A percentile compares a stretch with the other conserved stretches of the same genome.
Evolutionary conservation across 164 flowering plant species (phyloP).

Genomic region (Protea cynaroides): DNA sequence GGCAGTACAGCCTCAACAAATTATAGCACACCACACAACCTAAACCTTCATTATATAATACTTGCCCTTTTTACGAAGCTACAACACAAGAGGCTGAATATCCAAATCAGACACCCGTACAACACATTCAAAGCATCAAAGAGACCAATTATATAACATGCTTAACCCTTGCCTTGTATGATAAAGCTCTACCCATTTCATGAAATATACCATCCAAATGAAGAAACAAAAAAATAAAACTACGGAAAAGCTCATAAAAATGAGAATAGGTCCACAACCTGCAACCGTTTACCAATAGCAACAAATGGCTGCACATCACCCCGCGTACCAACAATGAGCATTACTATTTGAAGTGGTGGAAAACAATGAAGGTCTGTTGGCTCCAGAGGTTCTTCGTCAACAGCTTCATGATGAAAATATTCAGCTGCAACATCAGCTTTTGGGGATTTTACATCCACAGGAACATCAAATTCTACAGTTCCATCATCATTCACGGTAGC

Average conservation of each 20-base stretch:
- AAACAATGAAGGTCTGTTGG: conserved; percentile 50
- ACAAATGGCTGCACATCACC: conserved; percentile 98
- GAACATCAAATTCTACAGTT: conserved; percentile 87
- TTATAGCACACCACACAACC: too few relatives aligned
- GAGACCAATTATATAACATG: too few relatives aligned
- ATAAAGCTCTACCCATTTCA: too few relatives aligned
- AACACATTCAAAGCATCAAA: too few relatives aligned
- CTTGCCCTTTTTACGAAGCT: too few relatives aligned
- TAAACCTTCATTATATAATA: too few relatives aligned
- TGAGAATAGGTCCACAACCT: conserved; percentile 38
- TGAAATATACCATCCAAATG: too few relatives aligned
- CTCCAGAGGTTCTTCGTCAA: conserved; percentile 60
- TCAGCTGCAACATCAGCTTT: conserved; percentile 33
- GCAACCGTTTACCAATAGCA: conserved; percentile 91
- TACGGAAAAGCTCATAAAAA: conserved; percentile 3
- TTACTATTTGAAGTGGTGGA: conserved; percentile 85
- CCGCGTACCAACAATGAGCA: conserved; percentile 96
- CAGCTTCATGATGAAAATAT: conserved; percentile 33
- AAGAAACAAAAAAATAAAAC: not conserved
- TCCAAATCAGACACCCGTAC: too few relatives aligned
- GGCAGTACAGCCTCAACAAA: too few relatives aligned
- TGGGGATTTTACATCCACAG: conserved; percentile 53
- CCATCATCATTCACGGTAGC: conserved; percentile 97
- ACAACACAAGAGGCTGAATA: too few relatives aligned
- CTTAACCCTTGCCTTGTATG: too few relatives aligned